Base-by-base conservation (phyloP, 2,329 filamentous ascomycete species). In the Cladosporium sp. region DNA sequence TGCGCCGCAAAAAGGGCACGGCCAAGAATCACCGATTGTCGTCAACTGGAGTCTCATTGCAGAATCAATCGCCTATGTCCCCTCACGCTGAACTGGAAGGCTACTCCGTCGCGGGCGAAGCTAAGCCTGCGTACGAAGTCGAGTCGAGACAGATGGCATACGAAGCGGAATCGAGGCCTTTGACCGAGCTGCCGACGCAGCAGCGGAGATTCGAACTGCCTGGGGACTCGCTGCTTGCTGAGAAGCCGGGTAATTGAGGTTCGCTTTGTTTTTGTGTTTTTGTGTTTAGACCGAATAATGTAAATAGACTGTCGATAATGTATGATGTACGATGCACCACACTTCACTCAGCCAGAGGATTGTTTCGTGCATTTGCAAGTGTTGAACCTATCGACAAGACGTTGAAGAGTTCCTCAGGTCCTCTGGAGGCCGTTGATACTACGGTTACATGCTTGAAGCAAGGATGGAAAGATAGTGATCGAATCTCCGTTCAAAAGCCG, bases 1-100 rank as follows among this genome's bases (percentile, higher is more conserved):
- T 63, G 13, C 56, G 67, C 25, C 21, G 56, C 14, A 58, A 46
- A 14, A 58, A 39, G 21, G 54, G 34, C 7, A n/a, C 13, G 48
- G 7, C 51, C 28, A 21, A 56, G 10, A 26, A 32, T 7, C 18
- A 28, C 14, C 34, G 56, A 1, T 21, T 58, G 7, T 46, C 56
- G 13, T 58, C 56, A 1, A 58, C 30, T 10, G 54, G 54, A 4
- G 54, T 57, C 23, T 57, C 54, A n/a, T n/a, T 57, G 11, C 54
- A 57, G 21, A 57, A 57, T 21, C 54, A 57, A 13, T n/a, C 54
- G 10, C 54, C 32, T 11, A 6, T 5, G 7, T 39, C 54, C n/a
- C 51, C 1, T 5, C 51, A 54, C n/a, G 51, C 51, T n/a, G 56
- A 58, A 11, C 16, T 58, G 23, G 56, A 58, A 30, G 23, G 23